These are phyloP conservation scores for Ceratocystis ficicola DNA, from an alignment of 2,329 filamentous ascomycete genomes.

Conservation along the genomic window DNA sequence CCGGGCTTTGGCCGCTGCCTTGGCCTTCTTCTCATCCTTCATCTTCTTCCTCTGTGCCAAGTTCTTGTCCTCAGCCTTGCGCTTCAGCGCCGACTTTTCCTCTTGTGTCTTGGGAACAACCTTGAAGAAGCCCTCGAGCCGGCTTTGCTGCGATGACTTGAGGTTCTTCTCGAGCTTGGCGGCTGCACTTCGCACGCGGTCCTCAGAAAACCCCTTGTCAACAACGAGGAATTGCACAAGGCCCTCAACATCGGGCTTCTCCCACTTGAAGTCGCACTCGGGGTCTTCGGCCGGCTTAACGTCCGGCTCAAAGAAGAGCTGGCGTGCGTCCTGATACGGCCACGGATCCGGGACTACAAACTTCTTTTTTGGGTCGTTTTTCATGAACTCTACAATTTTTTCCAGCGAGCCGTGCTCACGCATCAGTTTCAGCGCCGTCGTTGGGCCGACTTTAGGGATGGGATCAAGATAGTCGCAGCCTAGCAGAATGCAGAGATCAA, in stretches of 20 bases:
- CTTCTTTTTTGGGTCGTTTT: constrained; percentile 65
- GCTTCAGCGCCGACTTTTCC: constrained; percentile 73
- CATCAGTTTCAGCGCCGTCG: constrained; percentile 85
- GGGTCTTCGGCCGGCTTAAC: constrained; percentile 72
- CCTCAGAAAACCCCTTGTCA: constrained; percentile 95
- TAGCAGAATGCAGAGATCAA: constrained; percentile 93
- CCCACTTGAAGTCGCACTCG: constrained; percentile 96
- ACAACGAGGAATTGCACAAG: constrained; percentile 79
- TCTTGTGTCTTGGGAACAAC: constrained; percentile 75
- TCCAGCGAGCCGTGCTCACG: constrained; percentile 83
- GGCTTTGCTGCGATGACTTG: constrained; percentile 79
- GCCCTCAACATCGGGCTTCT: constrained; percentile 79
- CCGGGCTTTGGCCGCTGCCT: constrained; percentile 81
- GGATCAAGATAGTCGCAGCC: constrained; percentile 97
- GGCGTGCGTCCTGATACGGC: constrained; percentile 84
- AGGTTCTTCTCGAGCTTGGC: constrained; percentile 75
- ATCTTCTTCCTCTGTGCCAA: constrained; percentile 90
- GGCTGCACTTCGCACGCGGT: constrained; percentile 71
- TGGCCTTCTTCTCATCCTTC: constrained; percentile 90
- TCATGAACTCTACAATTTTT: constrained; percentile 67
- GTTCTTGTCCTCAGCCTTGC: constrained; percentile 85
- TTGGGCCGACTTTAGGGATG: constrained; percentile 85
- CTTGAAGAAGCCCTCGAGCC: constrained; percentile 96
- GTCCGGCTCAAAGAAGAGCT: constrained; percentile 84
- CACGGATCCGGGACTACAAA: constrained; percentile 88